Evolutionary conservation across 1,284 basidiomycete species (phyloP).

Genomic region (Cryptococcus sp.): DNA sequence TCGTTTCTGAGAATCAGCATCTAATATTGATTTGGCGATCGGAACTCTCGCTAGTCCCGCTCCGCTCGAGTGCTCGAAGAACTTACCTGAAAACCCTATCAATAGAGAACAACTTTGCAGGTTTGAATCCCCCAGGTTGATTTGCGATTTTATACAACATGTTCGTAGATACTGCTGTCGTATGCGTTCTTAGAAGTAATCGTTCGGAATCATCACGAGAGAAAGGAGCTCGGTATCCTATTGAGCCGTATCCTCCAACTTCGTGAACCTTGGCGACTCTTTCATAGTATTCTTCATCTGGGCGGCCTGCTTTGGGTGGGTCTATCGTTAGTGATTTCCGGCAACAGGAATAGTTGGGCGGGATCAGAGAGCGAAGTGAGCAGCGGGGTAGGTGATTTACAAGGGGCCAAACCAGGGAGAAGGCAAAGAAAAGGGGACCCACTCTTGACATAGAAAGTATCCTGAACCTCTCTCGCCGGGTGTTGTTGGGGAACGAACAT

Average conservation of each 20-base stretch:
- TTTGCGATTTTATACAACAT: constrained; percentile 92
- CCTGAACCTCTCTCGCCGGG: constrained; percentile 94
- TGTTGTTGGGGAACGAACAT: constrained; percentile 99
- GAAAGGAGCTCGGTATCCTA: constrained; percentile 98
- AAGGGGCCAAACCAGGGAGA: too few species aligned
- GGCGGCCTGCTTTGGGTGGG: constrained; percentile 70
- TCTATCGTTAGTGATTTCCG: constrained; percentile 53
- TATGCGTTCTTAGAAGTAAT: constrained; percentile 93
- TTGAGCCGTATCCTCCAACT: constrained; percentile 85
- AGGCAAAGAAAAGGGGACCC: constrained; percentile 10
- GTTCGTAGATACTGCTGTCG: constrained; percentile 88
- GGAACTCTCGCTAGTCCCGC: background rate
- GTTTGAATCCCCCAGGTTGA: constrained; percentile 74
- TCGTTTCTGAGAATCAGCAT: constrained; percentile 63
- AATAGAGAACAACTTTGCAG: constrained; percentile 96
- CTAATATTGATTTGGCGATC: background rate
- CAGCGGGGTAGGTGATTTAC: too few species aligned
- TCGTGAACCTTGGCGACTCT: constrained; percentile 87
- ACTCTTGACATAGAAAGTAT: constrained; percentile 98
- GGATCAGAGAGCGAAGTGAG: too few species aligned
- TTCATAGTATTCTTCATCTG: constrained; percentile 81
- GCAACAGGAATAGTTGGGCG: too few species aligned
- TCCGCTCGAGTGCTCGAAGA: background rate
- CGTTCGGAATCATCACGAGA: constrained; percentile 84
- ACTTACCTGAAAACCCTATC: constrained; percentile 79